Conservation (phyloP, 805 yeast genomes). For the Yarrowia sp. region DNA sequence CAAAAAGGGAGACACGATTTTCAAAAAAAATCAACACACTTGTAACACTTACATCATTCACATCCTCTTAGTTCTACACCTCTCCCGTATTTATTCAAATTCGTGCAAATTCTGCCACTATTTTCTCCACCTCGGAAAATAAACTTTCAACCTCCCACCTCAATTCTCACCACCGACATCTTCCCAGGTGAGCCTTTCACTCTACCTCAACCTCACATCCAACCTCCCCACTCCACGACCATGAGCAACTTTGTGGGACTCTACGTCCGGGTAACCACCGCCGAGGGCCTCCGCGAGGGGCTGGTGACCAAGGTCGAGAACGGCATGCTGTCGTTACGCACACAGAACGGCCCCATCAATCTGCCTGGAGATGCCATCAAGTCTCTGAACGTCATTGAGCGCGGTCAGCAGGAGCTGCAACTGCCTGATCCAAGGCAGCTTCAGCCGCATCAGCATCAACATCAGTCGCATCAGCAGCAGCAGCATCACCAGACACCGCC, state of each 20-base stretch:
- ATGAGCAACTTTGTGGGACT: conserved; percentile 39
- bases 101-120: no score
- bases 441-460: neutral
- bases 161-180: neutral
- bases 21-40: no score
- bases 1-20: no score
- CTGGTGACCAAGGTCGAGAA: conserved; percentile 37
- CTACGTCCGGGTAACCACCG: conserved; percentile 37
- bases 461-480: no score
- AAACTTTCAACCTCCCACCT: conserved; percentile 15
- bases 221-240: neutral
- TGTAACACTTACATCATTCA: no score
- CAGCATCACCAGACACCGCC: neutral
- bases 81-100: neutral
- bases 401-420: neutral
- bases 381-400: conserved; percentile 26
- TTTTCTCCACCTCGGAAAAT: neutral
- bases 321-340: conserved; percentile 27
- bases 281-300: conserved; percentile 34
- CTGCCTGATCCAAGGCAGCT: conserved; percentile 28
- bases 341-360: conserved; percentile 28
- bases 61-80: no score
- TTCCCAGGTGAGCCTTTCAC: no score
- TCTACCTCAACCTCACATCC: neutral
- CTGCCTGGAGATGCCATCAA: conserved; percentile 30